These are phyloP conservation scores for Yamadazyma atmosphaerica DNA, from an alignment of 1,139 yeast genomes.

Conservation along the genomic window DNA sequence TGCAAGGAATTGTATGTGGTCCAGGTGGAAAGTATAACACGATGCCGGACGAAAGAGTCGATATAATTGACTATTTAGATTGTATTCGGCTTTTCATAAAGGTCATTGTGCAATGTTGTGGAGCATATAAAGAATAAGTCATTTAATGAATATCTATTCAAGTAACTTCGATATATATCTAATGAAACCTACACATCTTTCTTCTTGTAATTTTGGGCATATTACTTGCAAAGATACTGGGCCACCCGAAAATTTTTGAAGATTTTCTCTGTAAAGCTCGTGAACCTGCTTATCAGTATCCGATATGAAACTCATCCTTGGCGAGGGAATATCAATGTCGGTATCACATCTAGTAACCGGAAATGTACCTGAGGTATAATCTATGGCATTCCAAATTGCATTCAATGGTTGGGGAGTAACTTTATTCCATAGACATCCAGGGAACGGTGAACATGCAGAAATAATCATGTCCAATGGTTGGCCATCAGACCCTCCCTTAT, in stretches of 20 bases:
- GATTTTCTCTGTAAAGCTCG: constrained; percentile 8
- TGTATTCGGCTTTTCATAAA: constrained; percentile 14
- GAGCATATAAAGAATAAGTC: constrained; percentile 10
- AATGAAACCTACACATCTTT: constrained; percentile 11
- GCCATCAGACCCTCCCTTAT: constrained; percentile 5
- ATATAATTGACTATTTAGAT: constrained; percentile 15
- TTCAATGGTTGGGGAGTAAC: constrained; percentile 15
- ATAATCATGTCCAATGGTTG: constrained; percentile 11
- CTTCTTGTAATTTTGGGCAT: constrained; percentile 14
- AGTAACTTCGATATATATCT: constrained; percentile 5
- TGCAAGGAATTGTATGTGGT: constrained; percentile 18
- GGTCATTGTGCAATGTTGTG: constrained; percentile 14
- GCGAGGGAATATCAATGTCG: constrained; percentile 8
- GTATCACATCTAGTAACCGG: constrained; percentile 16
- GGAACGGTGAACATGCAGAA: constrained; percentile 14
- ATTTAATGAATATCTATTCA: not conserved
- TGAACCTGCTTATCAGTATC: constrained; percentile 12
- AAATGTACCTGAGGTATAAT: constrained; percentile 14
- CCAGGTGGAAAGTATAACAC: constrained; percentile 17
- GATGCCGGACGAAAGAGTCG: constrained; percentile 17
- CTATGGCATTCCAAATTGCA: constrained; percentile 16
- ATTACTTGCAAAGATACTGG: constrained; percentile 15
- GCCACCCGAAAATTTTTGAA: constrained; percentile 12
- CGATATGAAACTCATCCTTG: constrained; percentile 9
- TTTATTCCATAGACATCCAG: constrained; percentile 13